A percentile compares a stretch with the other conserved stretches of the same genome.
Evolutionary conservation across 2,329 filamentous ascomycete species (phyloP).

Genomic region (Diaporthe eres): DNA sequence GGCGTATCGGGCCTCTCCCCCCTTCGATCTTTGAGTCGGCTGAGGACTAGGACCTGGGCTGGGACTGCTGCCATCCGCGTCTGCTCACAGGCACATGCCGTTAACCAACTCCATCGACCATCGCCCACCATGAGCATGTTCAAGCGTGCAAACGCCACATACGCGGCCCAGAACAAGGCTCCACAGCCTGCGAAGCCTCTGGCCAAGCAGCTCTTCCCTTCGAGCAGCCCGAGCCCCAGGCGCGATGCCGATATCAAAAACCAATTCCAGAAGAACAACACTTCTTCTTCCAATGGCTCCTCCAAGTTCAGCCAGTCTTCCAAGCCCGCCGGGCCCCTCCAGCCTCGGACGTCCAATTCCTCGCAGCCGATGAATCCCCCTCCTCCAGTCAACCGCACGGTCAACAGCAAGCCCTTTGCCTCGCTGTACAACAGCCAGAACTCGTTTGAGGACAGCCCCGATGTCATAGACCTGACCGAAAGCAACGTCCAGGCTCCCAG

Average conservation of each 20-base stretch:
- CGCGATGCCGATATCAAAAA: constrained; percentile 64
- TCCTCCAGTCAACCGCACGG: constrained; percentile 39
- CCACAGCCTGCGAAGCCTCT: constrained; percentile 50
- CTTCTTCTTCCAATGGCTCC: constrained; percentile 49
- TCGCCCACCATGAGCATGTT: constrained; percentile 38
- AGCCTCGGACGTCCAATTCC: constrained; percentile 53
- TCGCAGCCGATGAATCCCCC: constrained; percentile 45
- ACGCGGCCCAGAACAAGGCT: constrained; percentile 53
- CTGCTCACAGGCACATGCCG: constrained; percentile 15
- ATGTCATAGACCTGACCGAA: constrained; percentile 55
- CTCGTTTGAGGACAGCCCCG: constrained; percentile 62
- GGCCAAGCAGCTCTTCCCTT: constrained; percentile 69
- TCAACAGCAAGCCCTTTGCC: constrained; percentile 51
- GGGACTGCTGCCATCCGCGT: constrained; percentile 22
- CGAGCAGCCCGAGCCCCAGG: constrained; percentile 64
- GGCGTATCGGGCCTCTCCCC: constrained; percentile 38
- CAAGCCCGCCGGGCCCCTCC: constrained; percentile 47
- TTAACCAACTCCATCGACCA: neutral
- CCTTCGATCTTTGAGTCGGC: constrained; percentile 43
- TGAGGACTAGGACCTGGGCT: constrained; percentile 29
- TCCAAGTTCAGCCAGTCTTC: constrained; percentile 35
- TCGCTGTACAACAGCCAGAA: constrained; percentile 61
- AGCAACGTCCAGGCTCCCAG: constrained; percentile 46
- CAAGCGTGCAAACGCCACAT: constrained; percentile 46
- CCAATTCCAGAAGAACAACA: constrained; percentile 59